Evolutionary conservation across 768 basidiomycete species (phyloP).

Genomic region (Lentinula detonsa): DNA sequence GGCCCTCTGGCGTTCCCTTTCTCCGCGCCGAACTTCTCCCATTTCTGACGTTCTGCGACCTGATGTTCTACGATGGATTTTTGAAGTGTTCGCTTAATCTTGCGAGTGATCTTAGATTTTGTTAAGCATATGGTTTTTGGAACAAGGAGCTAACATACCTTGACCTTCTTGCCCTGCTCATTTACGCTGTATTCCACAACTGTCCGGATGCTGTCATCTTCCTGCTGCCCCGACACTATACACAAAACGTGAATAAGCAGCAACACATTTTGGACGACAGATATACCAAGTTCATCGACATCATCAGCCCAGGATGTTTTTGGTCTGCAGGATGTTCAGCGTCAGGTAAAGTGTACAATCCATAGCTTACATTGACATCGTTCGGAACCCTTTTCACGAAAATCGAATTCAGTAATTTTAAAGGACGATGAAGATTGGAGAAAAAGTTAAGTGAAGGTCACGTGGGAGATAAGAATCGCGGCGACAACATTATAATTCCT

Average conservation of each 20-base stretch:
- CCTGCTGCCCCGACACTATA: conserved; percentile 25
- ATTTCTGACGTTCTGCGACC: conserved; percentile 90
- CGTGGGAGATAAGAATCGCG: neutral
- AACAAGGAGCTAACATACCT: conserved; percentile 42
- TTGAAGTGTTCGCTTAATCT: conserved; percentile 80
- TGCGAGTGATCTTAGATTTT: conserved; percentile 65
- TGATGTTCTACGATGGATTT: conserved; percentile 91
- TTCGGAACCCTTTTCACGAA: neutral
- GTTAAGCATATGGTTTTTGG: neutral
- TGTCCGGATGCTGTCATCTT: conserved; percentile 79
- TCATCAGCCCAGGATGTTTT: conserved; percentile 90
- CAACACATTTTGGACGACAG: neutral
- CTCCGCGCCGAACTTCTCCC: conserved; percentile 92
- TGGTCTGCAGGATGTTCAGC: conserved; percentile 10
- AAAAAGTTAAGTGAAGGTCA: neutral
- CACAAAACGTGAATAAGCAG: neutral
- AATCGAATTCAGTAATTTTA: too few species aligned
- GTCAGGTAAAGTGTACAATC: too few species aligned
- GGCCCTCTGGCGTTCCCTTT: conserved; percentile 83
- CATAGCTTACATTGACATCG: neutral
- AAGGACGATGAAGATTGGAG: neutral
- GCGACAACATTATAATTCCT: too few species aligned
- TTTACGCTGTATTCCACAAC: conserved; percentile 78
- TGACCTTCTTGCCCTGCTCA: conserved; percentile 93
- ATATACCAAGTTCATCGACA: conserved; percentile 66